phyloP scores from a whole-genome alignment of 1,139 yeast genomes.

The Insectozyma bohioensis region DNA sequence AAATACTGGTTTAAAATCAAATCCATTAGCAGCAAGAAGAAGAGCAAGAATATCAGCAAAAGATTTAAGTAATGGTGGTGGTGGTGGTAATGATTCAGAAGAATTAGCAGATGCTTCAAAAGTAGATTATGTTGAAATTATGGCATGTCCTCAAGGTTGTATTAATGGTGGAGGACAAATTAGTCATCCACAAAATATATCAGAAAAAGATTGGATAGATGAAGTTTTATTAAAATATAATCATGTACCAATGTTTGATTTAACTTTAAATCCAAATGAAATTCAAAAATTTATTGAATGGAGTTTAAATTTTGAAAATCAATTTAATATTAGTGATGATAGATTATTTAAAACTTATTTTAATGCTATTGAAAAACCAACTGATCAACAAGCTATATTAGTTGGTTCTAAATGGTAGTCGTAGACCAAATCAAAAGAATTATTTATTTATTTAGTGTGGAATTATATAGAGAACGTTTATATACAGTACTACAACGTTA shows the following conservation, averaged over 20 bases:
- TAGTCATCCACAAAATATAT: slow-evolving; percentile 38
- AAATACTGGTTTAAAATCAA: slow-evolving; percentile 21
- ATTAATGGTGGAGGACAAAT: slow-evolving; percentile 97
- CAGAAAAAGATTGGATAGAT: slow-evolving; percentile 44
- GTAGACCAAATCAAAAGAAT: neutral
- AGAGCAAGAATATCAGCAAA: slow-evolving; percentile 39
- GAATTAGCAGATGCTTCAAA: slow-evolving; percentile 57
- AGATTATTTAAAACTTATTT: slow-evolving; percentile 50
- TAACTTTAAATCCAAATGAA: slow-evolving; percentile 15
- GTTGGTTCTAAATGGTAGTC: slow-evolving; percentile 46
- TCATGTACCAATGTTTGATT: slow-evolving; percentile 23
- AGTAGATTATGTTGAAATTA: slow-evolving; percentile 86
- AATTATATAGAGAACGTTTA: slow-evolving; percentile 2
- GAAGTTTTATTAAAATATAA: slow-evolving; percentile 31
- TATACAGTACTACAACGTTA: slow-evolving; percentile 7
- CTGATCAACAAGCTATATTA: slow-evolving; percentile 45
- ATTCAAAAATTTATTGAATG: slow-evolving; percentile 24
- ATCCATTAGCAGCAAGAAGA: slow-evolving; percentile 44
- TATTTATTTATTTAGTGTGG: no score
- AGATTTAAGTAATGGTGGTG: no score
- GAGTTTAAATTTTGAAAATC: slow-evolving; percentile 32
- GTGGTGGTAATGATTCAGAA: slow-evolving; percentile 16
- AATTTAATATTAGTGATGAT: slow-evolving; percentile 28
- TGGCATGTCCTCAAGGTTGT: slow-evolving; percentile 99
- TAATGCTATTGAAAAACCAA: slow-evolving; percentile 50